Base-by-base conservation (phyloP, 163 green algal genomes). In the Scenedesmus sp. region DNA sequence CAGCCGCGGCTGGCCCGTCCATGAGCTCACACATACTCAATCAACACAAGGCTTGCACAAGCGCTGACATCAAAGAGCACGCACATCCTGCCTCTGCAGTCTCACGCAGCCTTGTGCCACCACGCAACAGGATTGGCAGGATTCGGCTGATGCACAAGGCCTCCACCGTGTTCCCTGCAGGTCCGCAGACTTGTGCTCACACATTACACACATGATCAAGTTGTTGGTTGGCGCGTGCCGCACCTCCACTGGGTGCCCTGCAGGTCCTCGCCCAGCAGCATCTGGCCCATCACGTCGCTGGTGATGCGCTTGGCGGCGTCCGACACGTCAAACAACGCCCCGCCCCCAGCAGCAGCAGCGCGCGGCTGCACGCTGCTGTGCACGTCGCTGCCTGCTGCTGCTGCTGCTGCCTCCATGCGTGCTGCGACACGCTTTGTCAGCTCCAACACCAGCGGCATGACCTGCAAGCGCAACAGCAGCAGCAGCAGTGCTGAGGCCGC, bases 221-320 rank as follows among this genome's bases (percentile, higher is more conserved):
- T n/a, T n/a, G n/a, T n/a, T n/a, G n/a, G 9, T 18, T 56, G 49
- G 49, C 12, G 49, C 70, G n/a, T n/a, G n/a, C 70, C 87, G 53
- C 42, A 91, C 87, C 59, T 82, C 78, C 80, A 82, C 16, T 76
- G 9, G 40, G 72, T 87, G 46, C 88, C 88, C 1, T 51, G 26
- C 80, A 92, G 65, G 68, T 92, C 88, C 30, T 92, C 80, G 9
- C 81, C 88, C 16, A 88, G 44, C 88, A 92, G 65, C 79, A 92
- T 46, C 35, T 76, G 59, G 0, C 88, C 88, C 87, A 91, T 91
- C 13, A 91, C 87, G 22, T 87, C 82, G 49, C 49, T 88, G 1
- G 88, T 92, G 80, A 92, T 83, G 43, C 80, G 79, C 88, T 92
- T 92, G 59, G 80, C 88, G 24, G n/a, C 46, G 61, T 92, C 88